Conservation (phyloP, 2,329 filamentous ascomycete genomes). For the Ambrosiella beaveri region DNA sequence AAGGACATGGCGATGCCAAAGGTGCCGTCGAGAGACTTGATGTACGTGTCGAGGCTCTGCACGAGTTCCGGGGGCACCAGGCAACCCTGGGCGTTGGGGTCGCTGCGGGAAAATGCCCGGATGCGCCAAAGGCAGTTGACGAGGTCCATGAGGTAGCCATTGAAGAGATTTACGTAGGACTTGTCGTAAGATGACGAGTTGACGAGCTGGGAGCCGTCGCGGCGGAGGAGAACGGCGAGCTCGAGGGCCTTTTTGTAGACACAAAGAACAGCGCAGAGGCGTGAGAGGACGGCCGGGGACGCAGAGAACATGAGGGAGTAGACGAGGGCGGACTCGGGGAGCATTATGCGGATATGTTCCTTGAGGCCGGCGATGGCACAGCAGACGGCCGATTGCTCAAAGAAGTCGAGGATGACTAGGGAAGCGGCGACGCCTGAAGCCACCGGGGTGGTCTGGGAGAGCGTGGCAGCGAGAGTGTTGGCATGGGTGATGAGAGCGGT, state of each 20-base stretch:
- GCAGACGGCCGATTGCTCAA: constrained; percentile 42
- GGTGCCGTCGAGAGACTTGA: constrained; percentile 29
- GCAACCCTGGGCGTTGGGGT: constrained; percentile 45
- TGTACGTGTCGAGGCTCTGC: constrained; percentile 29
- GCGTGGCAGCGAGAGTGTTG: constrained; percentile 38
- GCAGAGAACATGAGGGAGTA: constrained; percentile 54
- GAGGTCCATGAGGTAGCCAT: constrained; percentile 72
- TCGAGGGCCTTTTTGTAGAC: constrained; percentile 62
- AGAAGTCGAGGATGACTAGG: constrained; percentile 51
- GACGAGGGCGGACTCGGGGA: constrained; percentile 49
- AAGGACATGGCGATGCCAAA: constrained; percentile 34
- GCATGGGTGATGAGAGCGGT: constrained; percentile 29
- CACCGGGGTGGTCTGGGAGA: constrained; percentile 34
- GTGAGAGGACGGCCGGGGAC: constrained; percentile 46
- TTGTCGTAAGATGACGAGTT: constrained; percentile 34
- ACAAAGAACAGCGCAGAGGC: constrained; percentile 51
- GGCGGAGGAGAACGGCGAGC: constrained; percentile 15
- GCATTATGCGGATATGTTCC: constrained; percentile 42
- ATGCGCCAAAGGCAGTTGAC: constrained; percentile 71
- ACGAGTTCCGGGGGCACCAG: constrained; percentile 29
- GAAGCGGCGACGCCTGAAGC: constrained; percentile 23
- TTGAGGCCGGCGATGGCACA: constrained; percentile 33
- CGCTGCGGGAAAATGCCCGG: constrained; percentile 48
- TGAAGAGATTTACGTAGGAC: constrained; percentile 51
- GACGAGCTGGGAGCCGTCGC: constrained; percentile 26